These are phyloP conservation scores for Grosmannia serpens DNA, from an alignment of 2,329 filamentous ascomycete genomes.

Conservation along the genomic window DNA sequence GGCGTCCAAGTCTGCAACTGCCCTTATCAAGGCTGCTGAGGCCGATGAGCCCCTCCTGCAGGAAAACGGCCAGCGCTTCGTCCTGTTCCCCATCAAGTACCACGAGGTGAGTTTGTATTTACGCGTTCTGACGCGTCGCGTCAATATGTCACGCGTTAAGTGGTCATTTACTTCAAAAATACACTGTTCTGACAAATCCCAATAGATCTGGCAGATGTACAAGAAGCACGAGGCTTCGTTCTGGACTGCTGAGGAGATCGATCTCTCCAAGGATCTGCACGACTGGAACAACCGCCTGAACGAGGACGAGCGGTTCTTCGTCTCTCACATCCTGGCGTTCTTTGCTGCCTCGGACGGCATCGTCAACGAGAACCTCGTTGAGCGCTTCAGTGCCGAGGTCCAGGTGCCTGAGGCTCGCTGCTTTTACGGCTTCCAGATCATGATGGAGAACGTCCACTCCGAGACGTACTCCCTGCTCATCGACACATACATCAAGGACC, in stretches of 20 bases:
- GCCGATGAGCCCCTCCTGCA: conserved; percentile 81
- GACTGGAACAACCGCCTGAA: conserved; percentile 98
- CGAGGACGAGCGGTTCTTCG: conserved; percentile 95
- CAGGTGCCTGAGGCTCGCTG: conserved; percentile 96
- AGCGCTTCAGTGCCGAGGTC: conserved; percentile 94
- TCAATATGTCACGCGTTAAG: conserved; percentile 51
- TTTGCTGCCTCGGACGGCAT: conserved; percentile 98
- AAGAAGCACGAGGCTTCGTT: conserved; percentile 99
- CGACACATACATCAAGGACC: conserved; percentile 98
- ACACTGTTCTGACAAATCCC: conserved; percentile 18
- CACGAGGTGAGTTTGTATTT: conserved; percentile 65
- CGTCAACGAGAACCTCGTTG: conserved; percentile 97
- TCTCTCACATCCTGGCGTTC: conserved; percentile 97
- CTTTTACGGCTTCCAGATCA: conserved; percentile 99
- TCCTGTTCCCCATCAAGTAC: conserved; percentile 98
- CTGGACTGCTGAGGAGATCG: conserved; percentile 99
- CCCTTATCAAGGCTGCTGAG: conserved; percentile 55
- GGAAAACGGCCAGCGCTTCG: conserved; percentile 93
- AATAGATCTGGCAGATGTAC: conserved; percentile 99
- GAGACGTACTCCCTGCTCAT: conserved; percentile 99
- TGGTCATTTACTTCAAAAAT: not conserved
- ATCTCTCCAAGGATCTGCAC: conserved; percentile 95
- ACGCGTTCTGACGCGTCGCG: conserved; percentile 32
- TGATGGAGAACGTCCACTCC: conserved; percentile 99
- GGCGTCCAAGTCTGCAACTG: conserved; percentile 32